These are phyloP conservation scores for Cucumis cinereus DNA, from an alignment of 306 rosid genomes.

Conservation along the genomic window DNA sequence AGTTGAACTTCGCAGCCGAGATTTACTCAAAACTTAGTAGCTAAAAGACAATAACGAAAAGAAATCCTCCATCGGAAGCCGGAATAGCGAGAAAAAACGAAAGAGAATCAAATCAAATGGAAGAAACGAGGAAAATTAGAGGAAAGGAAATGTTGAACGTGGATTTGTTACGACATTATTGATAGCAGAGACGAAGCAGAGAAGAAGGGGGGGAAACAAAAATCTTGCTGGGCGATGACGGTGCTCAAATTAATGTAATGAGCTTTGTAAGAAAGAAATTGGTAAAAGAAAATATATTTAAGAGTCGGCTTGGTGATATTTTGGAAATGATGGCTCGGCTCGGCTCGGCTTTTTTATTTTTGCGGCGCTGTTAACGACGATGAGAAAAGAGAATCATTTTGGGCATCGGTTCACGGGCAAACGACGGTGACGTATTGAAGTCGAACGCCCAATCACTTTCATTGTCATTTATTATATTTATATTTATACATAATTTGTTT, in stretches of 20 bases:
- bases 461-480: not conserved
- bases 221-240: conserved; percentile 12
- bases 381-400: not conserved
- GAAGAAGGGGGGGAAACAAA: not conserved
- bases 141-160: conserved; percentile 3
- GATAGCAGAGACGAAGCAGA: conserved; percentile 12
- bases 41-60: not conserved
- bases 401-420: conserved; percentile 2
- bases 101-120: not conserved
- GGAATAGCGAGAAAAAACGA: not conserved
- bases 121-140: conserved; percentile 14
- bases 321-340: not conserved
- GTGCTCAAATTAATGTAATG: conserved; percentile 8
- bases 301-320: conserved; percentile 3
- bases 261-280: not conserved
- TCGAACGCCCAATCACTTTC: conserved; percentile 3
- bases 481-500: not conserved
- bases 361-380: conserved; percentile 1
- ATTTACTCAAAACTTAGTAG: not conserved
- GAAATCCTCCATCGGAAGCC: not conserved
- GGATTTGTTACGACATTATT: conserved; percentile 13
- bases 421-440: not conserved
- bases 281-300: not conserved
- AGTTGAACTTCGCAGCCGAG: not conserved
- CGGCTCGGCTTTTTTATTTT: not conserved